A percentile compares a stretch with the other conserved stretches of the same genome.
phyloP scores from a whole-genome alignment of 768 basidiomycete genomes.

The Pleurotus pulmonarius region DNA sequence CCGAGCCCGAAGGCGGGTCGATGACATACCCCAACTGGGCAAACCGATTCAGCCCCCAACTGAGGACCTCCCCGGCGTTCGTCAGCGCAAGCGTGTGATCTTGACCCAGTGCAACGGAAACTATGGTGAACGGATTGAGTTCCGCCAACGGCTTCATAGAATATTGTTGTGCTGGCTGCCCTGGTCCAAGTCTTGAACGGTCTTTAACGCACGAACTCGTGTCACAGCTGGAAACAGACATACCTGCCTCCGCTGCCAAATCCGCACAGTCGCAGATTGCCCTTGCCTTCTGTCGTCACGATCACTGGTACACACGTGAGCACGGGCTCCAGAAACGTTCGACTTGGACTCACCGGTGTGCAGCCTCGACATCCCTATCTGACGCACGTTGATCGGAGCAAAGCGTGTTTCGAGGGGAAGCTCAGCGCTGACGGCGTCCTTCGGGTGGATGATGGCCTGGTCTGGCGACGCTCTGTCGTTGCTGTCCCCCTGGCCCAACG shows the following conservation, averaged over 20 bases:
- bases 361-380: slow-evolving; percentile 80
- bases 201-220: not conserved
- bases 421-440: slow-evolving; percentile 23
- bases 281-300: slow-evolving; percentile 67
- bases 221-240: slow-evolving; percentile 13
- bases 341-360: slow-evolving; percentile 62
- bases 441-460: slow-evolving; percentile 51
- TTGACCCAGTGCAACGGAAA: slow-evolving; percentile 80
- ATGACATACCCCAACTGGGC: slow-evolving; percentile 84
- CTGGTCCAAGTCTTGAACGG: slow-evolving; percentile 58
- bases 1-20: slow-evolving; percentile 37
- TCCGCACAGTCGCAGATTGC: slow-evolving; percentile 83
- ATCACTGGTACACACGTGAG: slow-evolving; percentile 28
- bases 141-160: slow-evolving; percentile 58
- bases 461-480: slow-evolving; percentile 81
- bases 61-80: slow-evolving; percentile 74
- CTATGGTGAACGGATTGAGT: slow-evolving; percentile 47
- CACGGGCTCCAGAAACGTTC: not conserved
- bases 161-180: slow-evolving; percentile 74
- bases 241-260: slow-evolving; percentile 86
- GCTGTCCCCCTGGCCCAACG: slow-evolving; percentile 80
- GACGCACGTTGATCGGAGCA: slow-evolving; percentile 55
- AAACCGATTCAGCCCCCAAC: slow-evolving; percentile 91
- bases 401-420: slow-evolving; percentile 46
- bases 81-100: slow-evolving; percentile 93